Percentiles rank a stretch among this genome's conserved stretches.
Evolutionary conservation across 164 flowering plant species (phyloP).

Genomic region (Liriodendron chinense): DNA sequence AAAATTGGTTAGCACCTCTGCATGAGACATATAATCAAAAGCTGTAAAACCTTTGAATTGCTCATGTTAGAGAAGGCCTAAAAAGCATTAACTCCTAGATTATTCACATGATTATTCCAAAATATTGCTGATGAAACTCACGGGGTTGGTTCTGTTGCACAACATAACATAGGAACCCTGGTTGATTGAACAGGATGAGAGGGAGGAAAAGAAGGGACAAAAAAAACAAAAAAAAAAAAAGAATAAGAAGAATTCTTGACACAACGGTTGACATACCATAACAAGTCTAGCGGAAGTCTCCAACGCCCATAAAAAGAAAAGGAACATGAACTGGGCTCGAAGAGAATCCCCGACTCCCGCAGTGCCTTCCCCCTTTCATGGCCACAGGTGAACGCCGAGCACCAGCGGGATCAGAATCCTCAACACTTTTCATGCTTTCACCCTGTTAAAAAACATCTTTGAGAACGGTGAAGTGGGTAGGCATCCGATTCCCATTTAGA

Average conservation of each 20-base stretch:
- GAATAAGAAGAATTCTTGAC: not conserved
- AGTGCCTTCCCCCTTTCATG: constrained; percentile 1
- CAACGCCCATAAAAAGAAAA: not conserved
- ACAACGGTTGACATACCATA: constrained; percentile 1
- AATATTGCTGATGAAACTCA: not conserved
- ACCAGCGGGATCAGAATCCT: constrained; percentile 18
- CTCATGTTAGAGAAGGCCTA: not conserved
- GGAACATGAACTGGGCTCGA: constrained; percentile 7
- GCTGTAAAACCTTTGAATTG: not conserved
- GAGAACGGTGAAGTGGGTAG: constrained; percentile 30
- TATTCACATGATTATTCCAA: not conserved
- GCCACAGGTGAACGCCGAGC: constrained; percentile 5
- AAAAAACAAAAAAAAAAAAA: no score
- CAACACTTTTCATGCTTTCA: constrained; percentile 24
- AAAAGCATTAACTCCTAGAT: not conserved
- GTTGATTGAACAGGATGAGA: not conserved
- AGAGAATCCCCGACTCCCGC: constrained; percentile 4
- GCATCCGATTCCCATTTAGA: constrained; percentile 33
- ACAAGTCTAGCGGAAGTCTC: not conserved
- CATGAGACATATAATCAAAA: not conserved
- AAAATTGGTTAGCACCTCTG: no score
- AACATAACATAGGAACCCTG: not conserved
- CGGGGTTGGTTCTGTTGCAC: not conserved
- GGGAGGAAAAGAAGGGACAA: not conserved
- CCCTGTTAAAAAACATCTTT: constrained; percentile 22